Base-by-base conservation (phyloP, 192 early-diverging fungal genomes). In the Coemansia erecta region DNA sequence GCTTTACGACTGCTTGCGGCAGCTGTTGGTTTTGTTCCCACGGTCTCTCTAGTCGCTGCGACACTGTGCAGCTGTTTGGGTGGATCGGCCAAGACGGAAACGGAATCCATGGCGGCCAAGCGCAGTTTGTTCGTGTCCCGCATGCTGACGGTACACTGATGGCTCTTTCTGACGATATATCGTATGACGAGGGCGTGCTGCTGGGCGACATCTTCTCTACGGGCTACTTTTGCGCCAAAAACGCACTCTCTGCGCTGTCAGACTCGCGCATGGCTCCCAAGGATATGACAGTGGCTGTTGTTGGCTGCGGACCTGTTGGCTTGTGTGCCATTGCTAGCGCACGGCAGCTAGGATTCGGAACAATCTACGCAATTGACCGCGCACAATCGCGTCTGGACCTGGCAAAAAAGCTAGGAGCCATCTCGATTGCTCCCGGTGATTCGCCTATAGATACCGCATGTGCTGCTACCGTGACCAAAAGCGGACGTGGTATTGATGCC, bases 301-400 rank as follows among this genome's bases (percentile, higher is more conserved):
- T 85, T 11, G 84, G 84, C 6, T 81, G 82, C 28, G 84, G 84
- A 15, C 84, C 84, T 3, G 84, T 85, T 15, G 84, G 82, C 0
- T 60, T 81, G 45, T 73, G 81, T 45, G 71, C 82, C 7, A 62
- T 84, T 46, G 59, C 78, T 19, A 63, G 72, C 17, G 70, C 81
- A 4, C 55, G 39, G 19, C 44, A 56, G 37, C 69, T 81, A 7
- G 79, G 78, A 0, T 59, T 66, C 18, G 72, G 66, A n/a, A 62
- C 47, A 9, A 39, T 81, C 3, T 79, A 64, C 56, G 80, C 75
- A 0, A 54, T 81, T 18, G 82, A 83, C 49, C 61, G 65, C 17
- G 68, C 81, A 4, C 28, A 57, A 17, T 71, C 67, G 33, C 56
- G 82, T n/a, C 49, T 83, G 17, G 45, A 83, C 40, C 43, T 77